These are phyloP conservation scores for Cercis canadensis DNA, from an alignment of 306 rosid species.

Conservation along the genomic window DNA sequence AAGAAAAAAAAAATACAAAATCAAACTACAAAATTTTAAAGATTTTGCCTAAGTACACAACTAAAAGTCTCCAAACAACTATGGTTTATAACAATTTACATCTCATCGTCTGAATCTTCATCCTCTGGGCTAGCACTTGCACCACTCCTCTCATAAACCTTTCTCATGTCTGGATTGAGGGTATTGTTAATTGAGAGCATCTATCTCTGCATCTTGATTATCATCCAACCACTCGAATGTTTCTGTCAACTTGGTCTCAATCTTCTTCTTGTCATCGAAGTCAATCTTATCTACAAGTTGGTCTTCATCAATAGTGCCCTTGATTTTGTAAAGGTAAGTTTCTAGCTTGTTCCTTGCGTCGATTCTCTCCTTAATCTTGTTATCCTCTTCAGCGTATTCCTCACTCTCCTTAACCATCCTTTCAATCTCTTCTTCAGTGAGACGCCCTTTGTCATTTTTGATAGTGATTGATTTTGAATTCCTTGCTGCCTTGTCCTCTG, in stretches of 20 bases:
- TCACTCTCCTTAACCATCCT: slow-evolving; percentile 52
- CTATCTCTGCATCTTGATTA: slow-evolving; percentile 41
- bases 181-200: too few species aligned
- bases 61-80: too few species aligned
- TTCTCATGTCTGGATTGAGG: too few species aligned
- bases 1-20: too few species aligned
- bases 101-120: too few species aligned
- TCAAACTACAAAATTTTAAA: too few species aligned
- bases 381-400: slow-evolving; percentile 52
- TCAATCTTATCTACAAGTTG: slow-evolving; percentile 45
- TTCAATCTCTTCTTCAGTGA: slow-evolving; percentile 54
- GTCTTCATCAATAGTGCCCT: slow-evolving; percentile 44
- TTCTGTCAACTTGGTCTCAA: slow-evolving; percentile 37
- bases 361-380: slow-evolving; percentile 43
- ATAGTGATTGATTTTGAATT: slow-evolving; percentile 48
- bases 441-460: slow-evolving; percentile 46
- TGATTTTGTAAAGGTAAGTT: slow-evolving; percentile 47
- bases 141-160: too few species aligned
- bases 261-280: slow-evolving; percentile 44
- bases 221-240: slow-evolving; percentile 50
- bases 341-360: slow-evolving; percentile 54
- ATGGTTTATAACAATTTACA: too few species aligned
- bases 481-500: slow-evolving; percentile 51
- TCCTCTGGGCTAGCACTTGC: too few species aligned
- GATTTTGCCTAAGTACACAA: too few species aligned